Base-by-base conservation (phyloP, 495 filamentous ascomycete genomes). In the Chlorociboria aeruginascens region DNA sequence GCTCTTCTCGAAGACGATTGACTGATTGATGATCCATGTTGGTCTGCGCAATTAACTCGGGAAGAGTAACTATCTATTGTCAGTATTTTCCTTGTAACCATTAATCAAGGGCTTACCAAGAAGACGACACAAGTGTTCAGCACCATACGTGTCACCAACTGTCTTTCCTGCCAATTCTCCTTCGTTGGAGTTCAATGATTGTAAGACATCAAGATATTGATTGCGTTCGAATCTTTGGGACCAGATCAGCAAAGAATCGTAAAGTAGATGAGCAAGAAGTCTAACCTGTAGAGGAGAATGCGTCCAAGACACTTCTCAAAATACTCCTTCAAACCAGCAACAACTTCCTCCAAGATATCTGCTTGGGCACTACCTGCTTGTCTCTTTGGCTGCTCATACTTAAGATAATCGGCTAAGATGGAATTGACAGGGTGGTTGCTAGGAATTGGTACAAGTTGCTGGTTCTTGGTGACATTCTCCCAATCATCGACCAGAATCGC, bases 401-500 rank as follows among this genome's bases (percentile, higher is more conserved):
- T 72, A 31, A 79, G 66, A 60, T 93, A 98, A 49, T 85, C 82
- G 32, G 85, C 71, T 6, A 98, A 66, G 50, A 98, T 89, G 47
- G 79, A 63, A 48, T 77, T 75, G 45, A 89, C 85, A 1, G 86
- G 80, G 42, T 79, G 72, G 17, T 72, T 67, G n/a, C 83, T 77
- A 0, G 92, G 92, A 8, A 98, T 71, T 0, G 81, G 77, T 12
- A 95, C 86, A 3, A 96, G 79, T 56, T 86, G 82, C 51, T 83
- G 77, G 58, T 89, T 87, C 71, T 97, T 97, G 41, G 92, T 98
- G 42, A 96, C 78, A 55, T 95, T 93, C 65, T 98, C 92, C 92
- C 92, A 98, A 67, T 98, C 92, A 57, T 98, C 92, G 34, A 98
- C 92, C 3, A 98, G 79, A 38, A 92, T 68, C 13, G 82, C 81